Percentiles rank a stretch among this genome's conserved stretches.
Evolutionary conservation across 1,284 basidiomycete species (phyloP).

Genomic region (Coniophora puteana): DNA sequence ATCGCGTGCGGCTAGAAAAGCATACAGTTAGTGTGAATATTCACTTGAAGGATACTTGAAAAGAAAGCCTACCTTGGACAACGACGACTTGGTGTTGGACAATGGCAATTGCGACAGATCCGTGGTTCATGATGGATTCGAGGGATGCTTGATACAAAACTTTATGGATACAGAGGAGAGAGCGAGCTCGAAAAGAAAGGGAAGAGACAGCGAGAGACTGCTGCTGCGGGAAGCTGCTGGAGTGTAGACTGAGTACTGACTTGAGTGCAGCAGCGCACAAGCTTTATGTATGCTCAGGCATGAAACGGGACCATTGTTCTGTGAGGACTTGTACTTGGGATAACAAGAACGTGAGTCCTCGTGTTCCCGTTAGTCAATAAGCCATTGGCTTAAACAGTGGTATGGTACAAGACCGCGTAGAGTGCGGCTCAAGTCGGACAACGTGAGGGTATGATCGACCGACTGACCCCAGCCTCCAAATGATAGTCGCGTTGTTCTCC

Average conservation of each 20-base stretch:
- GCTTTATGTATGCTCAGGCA: no score
- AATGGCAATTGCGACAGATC: conserved; percentile 60
- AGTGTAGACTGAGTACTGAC: not conserved
- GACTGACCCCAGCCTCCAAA: no score
- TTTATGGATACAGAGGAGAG: not conserved
- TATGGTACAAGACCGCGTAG: no score
- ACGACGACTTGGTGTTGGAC: conserved; percentile 62
- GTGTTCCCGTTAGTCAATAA: conserved; percentile 4
- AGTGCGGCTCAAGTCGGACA: no score
- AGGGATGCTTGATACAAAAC: conserved; percentile 2
- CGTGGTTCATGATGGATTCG: conserved; percentile 51
- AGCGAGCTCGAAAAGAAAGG: conserved; percentile 1
- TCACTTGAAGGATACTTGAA: not conserved
- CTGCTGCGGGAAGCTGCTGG: not conserved
- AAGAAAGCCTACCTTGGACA: conserved; percentile 47
- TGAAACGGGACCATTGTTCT: no score
- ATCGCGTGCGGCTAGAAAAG: conserved; percentile 44
- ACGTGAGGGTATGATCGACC: no score
- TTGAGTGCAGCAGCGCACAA: no score
- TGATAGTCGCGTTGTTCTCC: no score
- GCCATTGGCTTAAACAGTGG: no score
- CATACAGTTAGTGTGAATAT: not conserved
- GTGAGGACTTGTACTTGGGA: no score
- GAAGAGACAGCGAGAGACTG: not conserved
- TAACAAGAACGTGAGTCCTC: no score